A percentile compares a stretch with the other conserved stretches of the same genome.
These are phyloP conservation scores for Bruguiera gymnorhiza DNA, from an alignment of 345 rosid genomes.

Conservation along the genomic window DNA sequence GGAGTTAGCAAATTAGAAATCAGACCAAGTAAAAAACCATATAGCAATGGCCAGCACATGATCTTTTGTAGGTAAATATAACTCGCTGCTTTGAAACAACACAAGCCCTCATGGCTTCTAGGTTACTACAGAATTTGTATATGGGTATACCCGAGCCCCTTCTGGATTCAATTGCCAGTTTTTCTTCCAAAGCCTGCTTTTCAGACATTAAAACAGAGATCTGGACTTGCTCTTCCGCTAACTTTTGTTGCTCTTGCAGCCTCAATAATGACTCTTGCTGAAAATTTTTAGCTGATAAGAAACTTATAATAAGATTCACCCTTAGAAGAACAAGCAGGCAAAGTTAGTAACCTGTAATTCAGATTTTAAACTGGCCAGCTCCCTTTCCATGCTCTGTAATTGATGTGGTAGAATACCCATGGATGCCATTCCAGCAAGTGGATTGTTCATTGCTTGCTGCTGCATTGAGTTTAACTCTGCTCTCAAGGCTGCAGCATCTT, in stretches of 20 bases:
- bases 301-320: slow-evolving; percentile 10
- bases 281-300: slow-evolving; percentile 32
- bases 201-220: slow-evolving; percentile 58
- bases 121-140: not conserved
- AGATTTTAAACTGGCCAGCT: slow-evolving; percentile 58
- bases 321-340: slow-evolving; percentile 4
- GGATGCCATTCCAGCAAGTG: slow-evolving; percentile 44
- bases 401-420: slow-evolving; percentile 53
- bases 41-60: not conserved
- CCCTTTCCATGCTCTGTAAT: slow-evolving; percentile 61
- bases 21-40: not conserved
- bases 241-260: slow-evolving; percentile 56
- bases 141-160: slow-evolving; percentile 44
- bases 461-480: slow-evolving; percentile 84
- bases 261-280: slow-evolving; percentile 66
- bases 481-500: slow-evolving; percentile 95
- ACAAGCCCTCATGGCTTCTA: not conserved
- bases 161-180: slow-evolving; percentile 44
- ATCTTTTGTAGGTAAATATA: not conserved
- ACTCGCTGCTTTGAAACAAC: not conserved
- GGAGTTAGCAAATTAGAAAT: not conserved
- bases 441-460: slow-evolving; percentile 58
- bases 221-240: slow-evolving; percentile 61
- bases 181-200: slow-evolving; percentile 75
- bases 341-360: slow-evolving; percentile 58